phyloP scores from a whole-genome alignment of 108 stramenopile genomes.

The Cyclotella distinguenda region DNA sequence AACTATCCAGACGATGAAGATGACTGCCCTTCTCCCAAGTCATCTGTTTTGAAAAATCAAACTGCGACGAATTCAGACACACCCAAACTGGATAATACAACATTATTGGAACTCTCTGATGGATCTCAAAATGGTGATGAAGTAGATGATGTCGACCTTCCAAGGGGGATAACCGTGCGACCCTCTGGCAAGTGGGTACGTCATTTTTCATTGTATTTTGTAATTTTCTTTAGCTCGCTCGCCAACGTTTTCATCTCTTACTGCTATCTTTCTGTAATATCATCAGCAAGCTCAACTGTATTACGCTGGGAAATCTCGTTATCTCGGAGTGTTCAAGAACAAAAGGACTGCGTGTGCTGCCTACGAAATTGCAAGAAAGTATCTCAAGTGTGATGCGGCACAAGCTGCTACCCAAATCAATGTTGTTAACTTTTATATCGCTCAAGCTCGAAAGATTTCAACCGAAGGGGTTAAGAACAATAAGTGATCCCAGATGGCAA shows the following conservation, averaged over 20 bases:
- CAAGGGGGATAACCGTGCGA: slow-evolving; percentile 80
- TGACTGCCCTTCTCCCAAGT: too few species aligned
- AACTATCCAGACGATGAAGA: too few species aligned
- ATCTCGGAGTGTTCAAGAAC: slow-evolving; percentile 83
- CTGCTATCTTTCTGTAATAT: not conserved
- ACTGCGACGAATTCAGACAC: too few species aligned
- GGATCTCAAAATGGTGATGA: too few species aligned
- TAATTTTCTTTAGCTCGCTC: not conserved
- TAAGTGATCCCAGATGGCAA: too few species aligned
- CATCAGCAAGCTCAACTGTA: slow-evolving; percentile 80
- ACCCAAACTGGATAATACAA: too few species aligned
- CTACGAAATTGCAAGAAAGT: slow-evolving; percentile 77
- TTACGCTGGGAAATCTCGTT: slow-evolving; percentile 80
- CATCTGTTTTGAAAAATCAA: too few species aligned
- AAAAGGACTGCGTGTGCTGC: slow-evolving; percentile 75
- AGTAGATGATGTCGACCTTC: too few species aligned
- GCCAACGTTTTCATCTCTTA: not conserved
- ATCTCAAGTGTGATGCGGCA: not conserved
- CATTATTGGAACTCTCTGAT: too few species aligned
- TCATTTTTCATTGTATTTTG: not conserved
- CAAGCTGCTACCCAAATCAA: not conserved
- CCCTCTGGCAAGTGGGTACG: slow-evolving; percentile 83
- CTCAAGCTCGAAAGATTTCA: not conserved
- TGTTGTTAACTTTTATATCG: slow-evolving; percentile 2
- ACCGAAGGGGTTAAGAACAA: not conserved